Base-by-base conservation (phyloP, 2,329 filamentous ascomycete species). In the Aphanocladium album region DNA sequence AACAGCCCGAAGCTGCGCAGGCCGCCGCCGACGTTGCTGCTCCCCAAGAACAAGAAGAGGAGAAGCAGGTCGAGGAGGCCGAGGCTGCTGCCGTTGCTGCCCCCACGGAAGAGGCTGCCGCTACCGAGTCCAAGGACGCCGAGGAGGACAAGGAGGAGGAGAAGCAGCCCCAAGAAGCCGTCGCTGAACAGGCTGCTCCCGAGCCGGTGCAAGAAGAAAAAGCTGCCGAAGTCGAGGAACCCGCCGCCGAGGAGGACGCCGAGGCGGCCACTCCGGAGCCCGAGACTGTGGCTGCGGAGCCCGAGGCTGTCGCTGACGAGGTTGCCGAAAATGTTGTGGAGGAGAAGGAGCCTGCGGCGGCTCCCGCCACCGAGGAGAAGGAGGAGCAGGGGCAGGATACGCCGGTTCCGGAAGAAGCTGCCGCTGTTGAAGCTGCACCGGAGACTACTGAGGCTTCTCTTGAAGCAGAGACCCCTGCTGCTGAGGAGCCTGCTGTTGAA, bases 191-290 rank as follows among this genome's bases (percentile, higher is more conserved):
- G 37, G 46, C 35, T 30, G 54, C 27, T 54, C 17, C 56, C 6
- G 60, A 63, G 6, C 57, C 39, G 30, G 50, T 9, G 8, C 14
- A 52, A 35, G 30, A 57, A 19, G 19, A 56, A n/a, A 50, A 45
- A 4, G 23, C 57, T 6, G 50, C 60, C 27, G 53, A 61, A 27
- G 65, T 55, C 23, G 52, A 51, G 23, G 52, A 50, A 9, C 25
- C 45, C 16, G 16, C 50, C 33, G 43, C 55, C 2, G 61, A 64
- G 3, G 60, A 54, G 23, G 3, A 19, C 27, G 1, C 30, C 2
- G 39, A 49, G 23, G 21, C 51, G 41, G n/a, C n/a, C n/a, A n/a
- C n/a, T n/a, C 37, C 50, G 4, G 65, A 65, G 47, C 19, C 41
- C 1, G 52, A 33, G 21, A 11, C 45, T 6, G 27, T 46, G 25